phyloP scores from a whole-genome alignment of 2,329 filamentous ascomycete genomes.

The Colletotrichum tropicicola region DNA sequence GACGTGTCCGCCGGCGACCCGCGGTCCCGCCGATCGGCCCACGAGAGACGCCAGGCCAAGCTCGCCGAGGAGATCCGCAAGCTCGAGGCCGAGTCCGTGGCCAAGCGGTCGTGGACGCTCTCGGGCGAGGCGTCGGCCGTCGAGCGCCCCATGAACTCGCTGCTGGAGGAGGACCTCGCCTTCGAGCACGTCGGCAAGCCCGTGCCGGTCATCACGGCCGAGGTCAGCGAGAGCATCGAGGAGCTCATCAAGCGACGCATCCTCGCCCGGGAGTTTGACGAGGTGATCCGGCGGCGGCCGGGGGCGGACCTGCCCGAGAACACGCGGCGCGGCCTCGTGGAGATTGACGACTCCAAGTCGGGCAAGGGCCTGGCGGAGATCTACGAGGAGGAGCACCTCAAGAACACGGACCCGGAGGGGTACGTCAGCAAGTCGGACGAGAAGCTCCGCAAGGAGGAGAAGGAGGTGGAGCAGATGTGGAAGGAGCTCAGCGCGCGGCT shows the following conservation, averaged over 20 bases:
- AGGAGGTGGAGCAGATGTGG: slow-evolving; percentile 86
- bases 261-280: slow-evolving; percentile 89
- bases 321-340: slow-evolving; percentile 76
- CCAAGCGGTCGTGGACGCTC: slow-evolving; percentile 90
- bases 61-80: slow-evolving; percentile 90
- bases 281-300: slow-evolving; percentile 83
- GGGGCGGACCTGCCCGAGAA: slow-evolving; percentile 70
- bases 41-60: slow-evolving; percentile 87
- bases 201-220: slow-evolving; percentile 90
- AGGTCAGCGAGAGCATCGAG: slow-evolving; percentile 91
- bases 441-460: slow-evolving; percentile 82
- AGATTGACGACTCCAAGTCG: slow-evolving; percentile 88
- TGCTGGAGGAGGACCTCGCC: slow-evolving; percentile 93
- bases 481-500: slow-evolving; percentile 81
- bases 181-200: slow-evolving; percentile 97
- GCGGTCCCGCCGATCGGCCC: slow-evolving; percentile 79
- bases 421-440: slow-evolving; percentile 86
- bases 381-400: slow-evolving; percentile 92
- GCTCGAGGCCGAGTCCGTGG: slow-evolving; percentile 87
- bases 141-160: slow-evolving; percentile 87
- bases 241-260: slow-evolving; percentile 94
- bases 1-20: slow-evolving; percentile 75
- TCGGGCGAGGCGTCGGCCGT: slow-evolving; percentile 85
- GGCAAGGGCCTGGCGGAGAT: slow-evolving; percentile 88
- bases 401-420: slow-evolving; percentile 77